A percentile compares a stretch with the other conserved stretches of the same genome.
Evolutionary conservation across 768 basidiomycete species (phyloP).

Genomic region (Mycena maculata): DNA sequence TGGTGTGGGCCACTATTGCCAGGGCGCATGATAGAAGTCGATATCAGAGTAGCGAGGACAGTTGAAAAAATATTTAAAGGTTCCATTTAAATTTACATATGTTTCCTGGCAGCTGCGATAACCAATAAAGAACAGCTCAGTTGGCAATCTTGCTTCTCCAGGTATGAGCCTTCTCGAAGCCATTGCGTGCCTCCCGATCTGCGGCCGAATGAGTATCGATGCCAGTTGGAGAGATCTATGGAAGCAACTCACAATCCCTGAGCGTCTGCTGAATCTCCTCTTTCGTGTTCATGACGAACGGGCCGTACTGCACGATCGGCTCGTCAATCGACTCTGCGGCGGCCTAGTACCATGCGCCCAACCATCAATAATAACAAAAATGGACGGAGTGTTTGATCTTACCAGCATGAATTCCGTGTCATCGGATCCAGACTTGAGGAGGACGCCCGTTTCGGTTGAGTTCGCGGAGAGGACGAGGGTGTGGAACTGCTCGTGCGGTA

Average conservation of each 20-base stretch:
- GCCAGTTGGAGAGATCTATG: neutral
- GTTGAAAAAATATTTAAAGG: too few species aligned
- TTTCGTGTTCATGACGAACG: conserved; percentile 86
- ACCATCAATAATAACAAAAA: neutral
- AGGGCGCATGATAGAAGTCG: too few species aligned
- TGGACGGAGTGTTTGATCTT: conserved; percentile 36
- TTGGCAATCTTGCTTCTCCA: conserved; percentile 89
- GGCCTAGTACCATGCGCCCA: conserved; percentile 53
- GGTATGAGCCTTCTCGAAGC: conserved; percentile 89
- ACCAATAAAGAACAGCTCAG: neutral
- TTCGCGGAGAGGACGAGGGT: conserved; percentile 85
- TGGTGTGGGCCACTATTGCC: too few species aligned
- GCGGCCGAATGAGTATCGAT: conserved; percentile 26
- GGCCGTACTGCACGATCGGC: conserved; percentile 87
- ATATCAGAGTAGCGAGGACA: too few species aligned
- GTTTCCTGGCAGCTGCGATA: too few species aligned
- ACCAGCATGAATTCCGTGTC: conserved; percentile 84
- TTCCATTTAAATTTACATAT: too few species aligned
- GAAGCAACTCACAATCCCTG: conserved; percentile 70
- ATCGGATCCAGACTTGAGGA: conserved; percentile 66
- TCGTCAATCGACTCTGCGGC: conserved; percentile 93
- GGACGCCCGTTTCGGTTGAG: conserved; percentile 72
- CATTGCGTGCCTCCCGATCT: conserved; percentile 84
- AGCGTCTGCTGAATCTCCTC: conserved; percentile 88
- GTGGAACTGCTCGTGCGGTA: conserved; percentile 69